Evolutionary conservation across 441 rosid genomes (phyloP).

Genomic region (Pelargonium australe): DNA sequence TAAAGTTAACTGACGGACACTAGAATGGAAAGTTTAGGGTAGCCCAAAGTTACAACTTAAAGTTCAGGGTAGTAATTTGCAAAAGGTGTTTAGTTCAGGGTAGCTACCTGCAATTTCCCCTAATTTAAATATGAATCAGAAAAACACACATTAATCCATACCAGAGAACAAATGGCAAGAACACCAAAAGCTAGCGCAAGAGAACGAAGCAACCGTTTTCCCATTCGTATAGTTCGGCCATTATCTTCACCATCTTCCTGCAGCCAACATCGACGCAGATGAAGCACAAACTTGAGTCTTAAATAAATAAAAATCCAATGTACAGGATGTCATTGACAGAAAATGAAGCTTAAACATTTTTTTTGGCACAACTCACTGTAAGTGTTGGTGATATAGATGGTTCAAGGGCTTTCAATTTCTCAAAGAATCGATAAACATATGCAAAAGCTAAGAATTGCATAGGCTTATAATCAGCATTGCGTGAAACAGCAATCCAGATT

Average conservation of each 20-base stretch:
- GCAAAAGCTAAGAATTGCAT: constrained; percentile 88
- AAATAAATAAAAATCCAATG: neutral
- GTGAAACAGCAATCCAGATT: constrained; percentile 72
- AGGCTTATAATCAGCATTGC: constrained; percentile 79
- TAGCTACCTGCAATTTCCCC: too few relatives aligned
- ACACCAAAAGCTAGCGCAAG: constrained; percentile 80
- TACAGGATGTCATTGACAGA: neutral
- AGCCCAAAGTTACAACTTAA: too few relatives aligned
- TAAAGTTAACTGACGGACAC: too few relatives aligned
- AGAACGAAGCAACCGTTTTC: constrained; percentile 84
- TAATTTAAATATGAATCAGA: constrained; percentile 2
- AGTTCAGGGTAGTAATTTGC: too few relatives aligned
- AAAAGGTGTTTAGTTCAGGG: too few relatives aligned
- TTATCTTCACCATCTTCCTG: constrained; percentile 92
- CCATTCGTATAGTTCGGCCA: constrained; percentile 64
- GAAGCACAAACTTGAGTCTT: neutral
- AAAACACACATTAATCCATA: constrained; percentile 29
- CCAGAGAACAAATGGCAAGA: constrained; percentile 80
- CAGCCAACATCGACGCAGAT: constrained; percentile 27
- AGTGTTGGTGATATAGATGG: constrained; percentile 60
- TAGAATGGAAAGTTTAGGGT: too few relatives aligned
- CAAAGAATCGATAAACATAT: constrained; percentile 80
- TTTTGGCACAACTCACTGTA: constrained; percentile 41
- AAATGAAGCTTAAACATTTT: neutral
- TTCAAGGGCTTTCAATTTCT: constrained; percentile 80